A percentile compares a stretch with the other conserved stretches of the same genome.
Conservation (phyloP, 768 basidiomycete genomes). For the Calocybe indica region DNA sequence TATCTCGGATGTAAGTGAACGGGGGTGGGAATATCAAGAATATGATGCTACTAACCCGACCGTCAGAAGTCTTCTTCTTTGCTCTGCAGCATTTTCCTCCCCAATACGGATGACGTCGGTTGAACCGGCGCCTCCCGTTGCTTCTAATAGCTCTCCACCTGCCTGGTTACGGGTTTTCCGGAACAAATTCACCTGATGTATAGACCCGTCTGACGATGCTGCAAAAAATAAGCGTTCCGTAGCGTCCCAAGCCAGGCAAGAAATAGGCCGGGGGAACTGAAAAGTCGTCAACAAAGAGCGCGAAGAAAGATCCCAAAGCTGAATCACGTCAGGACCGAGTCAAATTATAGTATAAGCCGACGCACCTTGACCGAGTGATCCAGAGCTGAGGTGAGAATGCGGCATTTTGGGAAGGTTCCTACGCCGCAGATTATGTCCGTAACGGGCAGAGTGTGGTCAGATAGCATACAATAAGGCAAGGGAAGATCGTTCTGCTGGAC, state of each 20-base stretch:
- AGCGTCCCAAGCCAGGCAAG: constrained; percentile 69
- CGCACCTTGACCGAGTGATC: constrained; percentile 90
- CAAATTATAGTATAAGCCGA: neutral
- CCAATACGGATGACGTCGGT: constrained; percentile 69
- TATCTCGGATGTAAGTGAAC: neutral
- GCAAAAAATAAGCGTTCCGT: constrained; percentile 89
- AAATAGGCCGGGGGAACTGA: constrained; percentile 74
- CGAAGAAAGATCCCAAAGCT: constrained; percentile 82
- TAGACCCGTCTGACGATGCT: constrained; percentile 65
- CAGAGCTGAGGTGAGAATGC: constrained; percentile 73
- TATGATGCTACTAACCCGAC: constrained; percentile 46
- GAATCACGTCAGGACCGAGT: constrained; percentile 6
- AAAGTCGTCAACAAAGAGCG: constrained; percentile 80
- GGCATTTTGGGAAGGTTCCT: constrained; percentile 71
- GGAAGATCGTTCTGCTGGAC: constrained; percentile 70
- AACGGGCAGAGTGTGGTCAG: constrained; percentile 90
- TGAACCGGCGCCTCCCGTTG: constrained; percentile 68
- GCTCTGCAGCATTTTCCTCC: constrained; percentile 38
- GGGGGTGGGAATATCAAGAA: neutral
- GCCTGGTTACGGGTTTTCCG: constrained; percentile 49
- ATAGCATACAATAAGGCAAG: constrained; percentile 70
- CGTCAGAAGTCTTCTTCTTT: constrained; percentile 59
- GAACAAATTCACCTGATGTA: constrained; percentile 80
- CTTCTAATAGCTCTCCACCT: constrained; percentile 52
- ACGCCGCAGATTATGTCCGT: constrained; percentile 78